Evolutionary conservation across 225 moss, liverwort and hornwort genomes (phyloP), one percentile per base, ranked within the genome.

Genomic region (Anthoceros angustus): DNA sequence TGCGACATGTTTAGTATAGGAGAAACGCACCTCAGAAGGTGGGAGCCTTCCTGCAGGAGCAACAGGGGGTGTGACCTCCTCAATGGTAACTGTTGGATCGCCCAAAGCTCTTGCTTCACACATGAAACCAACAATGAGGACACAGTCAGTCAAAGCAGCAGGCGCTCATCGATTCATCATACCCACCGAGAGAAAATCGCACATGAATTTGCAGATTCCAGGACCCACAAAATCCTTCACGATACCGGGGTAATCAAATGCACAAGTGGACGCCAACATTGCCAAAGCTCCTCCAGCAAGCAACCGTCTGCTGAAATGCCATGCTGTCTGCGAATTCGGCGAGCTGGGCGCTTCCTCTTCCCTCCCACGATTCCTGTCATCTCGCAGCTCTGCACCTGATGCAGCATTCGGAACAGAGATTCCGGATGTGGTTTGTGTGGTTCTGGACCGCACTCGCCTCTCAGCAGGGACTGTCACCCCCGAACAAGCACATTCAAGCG

Each of bases 31-130:
- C 80, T 85, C 85, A 65, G 85, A 79, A 65, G 64, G 65, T 25
- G 74, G 63, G 11, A 85, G 85, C 15, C 72, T 62, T 55, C 85
- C 82, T 32, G 74, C 74, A 62, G 77, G 72, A 16, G 85, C 66
- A n/a, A 82, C 72, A 62, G 45, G 40, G 21, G 80, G 82, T 20
- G 72, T 85, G 66, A 85, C 82, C 74, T 85, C 77, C 7, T 82
- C 85, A 68, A 85, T 71, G 64, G 79, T 82, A 66, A 82, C 80
- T 48, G 80, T 76, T 26, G 82, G 72, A 62, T 85, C 82, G 70
- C 85, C 85, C 8, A 85, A 77, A 72, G 85, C 82, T 70, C 74
- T 76, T 70, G 82, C 85, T 85, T 42, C 9, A 66, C 32, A 32
- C 32, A 32, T 32, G 32, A 32, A 32, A 32, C 32, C 32, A 32